Conservation (phyloP, 495 filamentous ascomycete species). For the Penicillium odoratum region DNA sequence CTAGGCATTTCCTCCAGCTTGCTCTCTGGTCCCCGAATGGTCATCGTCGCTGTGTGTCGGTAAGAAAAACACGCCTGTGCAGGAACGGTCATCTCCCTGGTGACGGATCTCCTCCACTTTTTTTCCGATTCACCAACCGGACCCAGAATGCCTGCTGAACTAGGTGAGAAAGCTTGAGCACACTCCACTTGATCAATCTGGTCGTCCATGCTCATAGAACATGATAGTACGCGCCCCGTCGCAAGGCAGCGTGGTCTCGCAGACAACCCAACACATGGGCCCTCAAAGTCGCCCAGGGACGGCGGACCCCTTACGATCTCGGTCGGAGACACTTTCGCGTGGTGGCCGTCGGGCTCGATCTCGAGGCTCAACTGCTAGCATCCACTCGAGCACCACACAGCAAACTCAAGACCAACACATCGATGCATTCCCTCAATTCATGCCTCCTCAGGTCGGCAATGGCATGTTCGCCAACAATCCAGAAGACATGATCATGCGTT, state of each 20-base stretch:
- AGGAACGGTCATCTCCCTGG: conserved; percentile 30
- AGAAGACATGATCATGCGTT: conserved; percentile 64
- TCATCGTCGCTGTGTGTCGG: conserved; percentile 16
- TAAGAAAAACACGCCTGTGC: conserved; percentile 15
- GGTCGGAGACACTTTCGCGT: conserved; percentile 61
- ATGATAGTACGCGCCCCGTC: conserved; percentile 28
- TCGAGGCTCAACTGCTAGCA: conserved; percentile 82
- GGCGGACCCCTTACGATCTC: conserved; percentile 51
- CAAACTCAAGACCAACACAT: conserved; percentile 63
- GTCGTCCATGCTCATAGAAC: conserved; percentile 5
- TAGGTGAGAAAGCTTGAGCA: conserved; percentile 21
- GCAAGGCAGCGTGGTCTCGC: conserved; percentile 36
- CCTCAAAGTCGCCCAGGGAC: conserved; percentile 47
- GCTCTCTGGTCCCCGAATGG: conserved; percentile 13
- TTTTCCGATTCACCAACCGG: conserved; percentile 14
- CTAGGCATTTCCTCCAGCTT: conserved; percentile 4
- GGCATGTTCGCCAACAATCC: conserved; percentile 52
- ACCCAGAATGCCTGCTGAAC: conserved; percentile 27
- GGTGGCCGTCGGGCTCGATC: conserved; percentile 70
- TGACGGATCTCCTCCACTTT: conserved; percentile 34
- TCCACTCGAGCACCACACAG: conserved; percentile 68
- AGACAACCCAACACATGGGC: conserved; percentile 39
- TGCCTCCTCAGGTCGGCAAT: conserved; percentile 53
- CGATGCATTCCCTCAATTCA: conserved; percentile 49
- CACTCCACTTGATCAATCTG: background rate